Evolutionary conservation across 73 alveolate genomes (phyloP).

Genomic region (Paramecium tetraurelia): DNA sequence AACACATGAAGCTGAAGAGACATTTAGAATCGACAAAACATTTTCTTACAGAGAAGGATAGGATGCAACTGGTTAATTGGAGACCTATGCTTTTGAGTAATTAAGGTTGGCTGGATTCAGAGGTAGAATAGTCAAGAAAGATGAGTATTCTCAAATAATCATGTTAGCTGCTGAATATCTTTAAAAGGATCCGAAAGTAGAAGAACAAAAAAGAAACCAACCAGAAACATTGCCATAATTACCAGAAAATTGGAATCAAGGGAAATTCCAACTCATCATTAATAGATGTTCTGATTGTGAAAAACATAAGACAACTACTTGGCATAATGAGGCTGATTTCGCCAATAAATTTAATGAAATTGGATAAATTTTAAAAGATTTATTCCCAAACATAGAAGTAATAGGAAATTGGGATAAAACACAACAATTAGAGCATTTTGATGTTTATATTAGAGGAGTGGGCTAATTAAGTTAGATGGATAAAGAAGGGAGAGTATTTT

Average conservation of each 20-base stretch:
- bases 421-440: constrained; percentile 88
- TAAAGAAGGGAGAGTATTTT: constrained; percentile 85
- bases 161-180: constrained; percentile 25
- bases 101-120: constrained; percentile 44
- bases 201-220: neutral
- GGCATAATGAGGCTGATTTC: constrained; percentile 95
- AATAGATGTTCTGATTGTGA: constrained; percentile 94
- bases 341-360: constrained; percentile 84
- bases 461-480: constrained; percentile 86
- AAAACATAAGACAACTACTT: constrained; percentile 86
- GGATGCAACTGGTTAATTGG: constrained; percentile 44
- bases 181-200: constrained; percentile 20
- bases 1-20: constrained; percentile 38
- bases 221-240: constrained; percentile 48
- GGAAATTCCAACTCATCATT: constrained; percentile 88
- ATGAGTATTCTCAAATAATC: neutral
- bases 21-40: neutral
- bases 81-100: constrained; percentile 12
- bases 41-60: constrained; percentile 12
- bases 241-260: constrained; percentile 65
- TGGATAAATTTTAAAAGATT: constrained; percentile 83
- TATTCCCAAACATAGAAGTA: constrained; percentile 86
- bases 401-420: constrained; percentile 95
- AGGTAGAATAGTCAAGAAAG: neutral
- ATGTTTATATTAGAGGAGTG: constrained; percentile 93